Evolutionary conservation across 2,329 filamentous ascomycete genomes (phyloP).

Genomic region (Alternaria sp.): DNA sequence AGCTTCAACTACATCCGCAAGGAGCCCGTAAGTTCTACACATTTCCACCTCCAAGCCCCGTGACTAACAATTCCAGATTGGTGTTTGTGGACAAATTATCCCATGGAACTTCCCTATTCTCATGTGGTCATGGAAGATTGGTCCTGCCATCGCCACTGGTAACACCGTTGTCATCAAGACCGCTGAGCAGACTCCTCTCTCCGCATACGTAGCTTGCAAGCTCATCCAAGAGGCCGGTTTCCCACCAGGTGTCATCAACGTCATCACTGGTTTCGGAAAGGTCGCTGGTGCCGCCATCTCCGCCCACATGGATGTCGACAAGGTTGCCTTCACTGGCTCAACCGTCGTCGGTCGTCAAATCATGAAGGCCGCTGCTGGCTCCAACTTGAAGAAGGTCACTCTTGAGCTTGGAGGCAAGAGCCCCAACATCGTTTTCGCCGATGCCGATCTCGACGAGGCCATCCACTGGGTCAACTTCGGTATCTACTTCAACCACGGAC

Average conservation of each 20-base stretch:
- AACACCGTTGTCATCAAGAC: slow-evolving; percentile 77
- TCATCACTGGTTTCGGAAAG: slow-evolving; percentile 79
- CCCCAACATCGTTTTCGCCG: slow-evolving; percentile 80
- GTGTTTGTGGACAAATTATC: slow-evolving; percentile 86
- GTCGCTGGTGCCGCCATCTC: slow-evolving; percentile 77
- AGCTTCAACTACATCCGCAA: slow-evolving; percentile 84
- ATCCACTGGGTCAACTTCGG: slow-evolving; percentile 77
- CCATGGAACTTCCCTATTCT: slow-evolving; percentile 88
- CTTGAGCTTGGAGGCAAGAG: slow-evolving; percentile 82
- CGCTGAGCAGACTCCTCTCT: slow-evolving; percentile 77
- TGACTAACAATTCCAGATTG: slow-evolving; percentile 57
- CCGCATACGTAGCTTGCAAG: slow-evolving; percentile 68
- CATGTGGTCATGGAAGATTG: slow-evolving; percentile 85
- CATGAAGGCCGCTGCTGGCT: slow-evolving; percentile 79
- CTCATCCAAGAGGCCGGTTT: slow-evolving; percentile 78
- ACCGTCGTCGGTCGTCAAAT: slow-evolving; percentile 75
- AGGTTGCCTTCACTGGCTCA: slow-evolving; percentile 83
- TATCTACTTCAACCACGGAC: slow-evolving; percentile 66
- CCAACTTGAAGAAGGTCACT: slow-evolving; percentile 83
- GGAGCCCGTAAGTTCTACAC: slow-evolving; percentile 66
- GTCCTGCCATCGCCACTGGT: slow-evolving; percentile 73
- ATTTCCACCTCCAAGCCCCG: neutral
- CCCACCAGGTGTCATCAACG: slow-evolving; percentile 78
- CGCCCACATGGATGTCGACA: slow-evolving; percentile 80
- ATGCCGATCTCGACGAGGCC: slow-evolving; percentile 77